Evolutionary conservation across 768 basidiomycete species (phyloP).

Genomic region (Dacryopinax spathularia): DNA sequence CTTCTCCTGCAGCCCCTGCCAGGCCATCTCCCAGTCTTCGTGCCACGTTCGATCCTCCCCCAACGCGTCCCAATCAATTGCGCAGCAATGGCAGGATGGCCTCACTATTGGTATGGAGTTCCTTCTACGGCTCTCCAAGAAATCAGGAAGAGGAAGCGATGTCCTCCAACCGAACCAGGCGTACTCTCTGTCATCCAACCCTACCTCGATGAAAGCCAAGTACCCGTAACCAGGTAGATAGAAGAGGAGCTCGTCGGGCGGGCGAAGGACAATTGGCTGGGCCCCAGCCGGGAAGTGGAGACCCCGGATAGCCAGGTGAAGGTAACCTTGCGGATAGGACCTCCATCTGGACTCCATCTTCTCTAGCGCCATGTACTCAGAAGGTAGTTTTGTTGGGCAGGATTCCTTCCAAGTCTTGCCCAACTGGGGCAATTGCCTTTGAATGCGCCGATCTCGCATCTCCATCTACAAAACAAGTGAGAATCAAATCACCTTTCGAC

Average conservation of each 20-base stretch:
- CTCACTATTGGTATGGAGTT: neutral
- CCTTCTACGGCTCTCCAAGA: neutral
- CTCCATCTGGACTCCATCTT: neutral
- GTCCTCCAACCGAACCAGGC: neutral
- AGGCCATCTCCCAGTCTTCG: neutral
- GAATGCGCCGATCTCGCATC: too few relatives aligned
- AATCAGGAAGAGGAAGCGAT: neutral
- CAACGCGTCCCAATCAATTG: neutral
- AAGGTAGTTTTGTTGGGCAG: too few relatives aligned
- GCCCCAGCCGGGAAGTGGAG: neutral
- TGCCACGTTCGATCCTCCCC: neutral
- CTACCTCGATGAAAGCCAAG: neutral
- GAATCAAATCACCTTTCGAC: too few relatives aligned
- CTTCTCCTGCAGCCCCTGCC: neutral
- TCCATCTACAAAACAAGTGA: too few relatives aligned
- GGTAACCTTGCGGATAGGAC: neutral
- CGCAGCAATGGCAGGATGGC: neutral
- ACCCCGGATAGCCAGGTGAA: neutral
- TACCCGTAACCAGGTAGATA: neutral
- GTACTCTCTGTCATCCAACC: neutral
- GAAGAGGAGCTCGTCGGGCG: neutral
- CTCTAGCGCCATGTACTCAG: neutral
- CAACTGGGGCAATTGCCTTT: too few relatives aligned
- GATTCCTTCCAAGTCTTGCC: too few relatives aligned
- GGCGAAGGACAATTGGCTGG: neutral